Evolutionary conservation across 73 alveolate genomes (phyloP), one percentile per base, ranked within the genome.

Genomic region (Durusdinium trenchii): DNA sequence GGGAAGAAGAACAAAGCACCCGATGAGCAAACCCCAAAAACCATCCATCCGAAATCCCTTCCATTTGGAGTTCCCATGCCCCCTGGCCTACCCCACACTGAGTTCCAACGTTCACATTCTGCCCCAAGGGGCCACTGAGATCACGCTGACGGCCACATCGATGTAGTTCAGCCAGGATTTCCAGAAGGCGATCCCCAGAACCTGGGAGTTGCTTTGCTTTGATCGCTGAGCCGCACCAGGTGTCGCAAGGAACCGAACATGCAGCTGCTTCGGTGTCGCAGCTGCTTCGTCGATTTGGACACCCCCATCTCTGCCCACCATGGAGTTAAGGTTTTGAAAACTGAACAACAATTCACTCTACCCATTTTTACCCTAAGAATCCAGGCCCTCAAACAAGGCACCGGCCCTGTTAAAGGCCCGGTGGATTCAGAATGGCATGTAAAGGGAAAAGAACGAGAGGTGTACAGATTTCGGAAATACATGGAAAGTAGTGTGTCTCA

Each of bases 151-250:
- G 36, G 76, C 78, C 61, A 91, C 60, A 42, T 91, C 98, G 23
- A 76, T 54, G 48, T 91, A 91, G 76, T 91, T 91, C 79, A 91
- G 71, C 98, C 89, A 91, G 36, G 51, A 28, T 36, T 69, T 91
- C 89, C 87, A 91, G 36, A 91, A 91, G 42, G 84, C 64, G 20
- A n/a, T 32, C 36, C 98, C 98, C 78, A 91, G 30, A n/a, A 87
- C 71, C 83, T 60, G 54, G 18, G 5, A 28, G 86, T 52, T 7
- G 9, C 83, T 35, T 18, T 10, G 83, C 18, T 69, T 35, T 23
- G 69, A 57, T 57, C 69, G 23, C 12, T 23, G 32, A 23, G 12
- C 23, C 69, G 69, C 23, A n/a, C n/a, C n/a, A n/a, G n/a, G n/a
- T n/a, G n/a, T n/a, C n/a, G n/a, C n/a, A n/a, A n/a, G n/a, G n/a